Base-by-base conservation (phyloP, 164 flowering plant genomes). In the Magnolia kwangsiensis region DNA sequence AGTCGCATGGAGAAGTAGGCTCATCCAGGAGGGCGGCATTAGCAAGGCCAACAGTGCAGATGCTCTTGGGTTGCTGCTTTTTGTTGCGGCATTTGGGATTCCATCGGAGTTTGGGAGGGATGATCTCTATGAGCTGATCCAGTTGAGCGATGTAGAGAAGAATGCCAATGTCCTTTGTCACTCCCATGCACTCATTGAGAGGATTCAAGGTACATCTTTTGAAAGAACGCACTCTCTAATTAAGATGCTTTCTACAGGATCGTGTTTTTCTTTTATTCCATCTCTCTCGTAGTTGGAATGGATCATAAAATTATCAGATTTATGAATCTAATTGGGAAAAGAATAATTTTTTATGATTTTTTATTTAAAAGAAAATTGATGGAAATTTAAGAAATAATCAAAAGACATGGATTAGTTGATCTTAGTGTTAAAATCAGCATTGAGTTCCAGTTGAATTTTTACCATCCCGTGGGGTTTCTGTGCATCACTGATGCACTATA, bases 31-130 rank as follows among this genome's bases (percentile, higher is more conserved):
- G 75, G 91, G 93, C n/a, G 88, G 93, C 69, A 2, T 88, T 45
- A 51, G 58, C 1, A 80, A 69, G 61, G 82, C 86, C 18, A 37
- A 69, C 61, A 76, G 77, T 61, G 55, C 79, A 27, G 93, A 90
- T 79, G 87, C 91, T 0, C 74, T 85, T 21, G 93, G 90, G 2
- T 82, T 90, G 83, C 84, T 90, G 59, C 80, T 88, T 63, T 83
- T 88, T 27, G 11, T 90, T 59, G 88, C 79, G 10, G 82, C 83
- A 65, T 90, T 80, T 73, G 93, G 93, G 24, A 74, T 88, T 19
- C 91, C 93, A 3, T 24, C 71, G 0, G 77, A 45, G 20, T 86
- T 90, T 76, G 80, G 67, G 51, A 72, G 70, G 51, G 81, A 84
- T 51, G 91, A 88, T 81, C 55, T 90, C 27, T 27, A 70, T 76